Conservation (phyloP, 78 protist species). For the Trichosphaerium sp. region DNA sequence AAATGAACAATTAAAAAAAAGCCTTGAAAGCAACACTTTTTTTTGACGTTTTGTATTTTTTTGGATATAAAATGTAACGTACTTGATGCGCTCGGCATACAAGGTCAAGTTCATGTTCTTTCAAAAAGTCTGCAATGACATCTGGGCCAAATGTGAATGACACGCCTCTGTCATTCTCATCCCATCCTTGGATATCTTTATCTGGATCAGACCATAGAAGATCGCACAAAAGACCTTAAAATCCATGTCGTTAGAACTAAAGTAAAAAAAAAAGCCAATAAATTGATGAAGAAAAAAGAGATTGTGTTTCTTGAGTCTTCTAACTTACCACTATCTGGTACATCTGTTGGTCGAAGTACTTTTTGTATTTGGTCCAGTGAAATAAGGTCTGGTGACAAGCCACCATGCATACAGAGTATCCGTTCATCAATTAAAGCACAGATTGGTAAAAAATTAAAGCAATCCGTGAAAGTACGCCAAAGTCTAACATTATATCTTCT, state of each 20-base stretch:
- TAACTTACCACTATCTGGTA: constrained; percentile 94
- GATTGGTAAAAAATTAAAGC: constrained; percentile 97
- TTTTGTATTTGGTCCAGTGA: constrained; percentile 82
- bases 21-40: not conserved
- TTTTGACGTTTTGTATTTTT: not conserved
- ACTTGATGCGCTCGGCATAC: constrained; percentile 97
- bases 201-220: constrained; percentile 99
- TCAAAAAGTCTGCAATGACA: constrained; percentile 78
- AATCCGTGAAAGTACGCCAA: constrained; percentile 96
- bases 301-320: not conserved
- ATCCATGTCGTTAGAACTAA: not conserved
- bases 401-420: constrained; percentile 99
- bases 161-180: constrained; percentile 98
- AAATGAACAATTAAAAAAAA: no score
- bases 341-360: constrained; percentile 93
- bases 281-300: not conserved
- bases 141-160: constrained; percentile 95
- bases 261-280: constrained; percentile 2
- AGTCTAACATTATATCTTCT: constrained; percentile 91
- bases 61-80: not conserved
- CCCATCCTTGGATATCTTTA: constrained; percentile 87
- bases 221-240: constrained; percentile 89
- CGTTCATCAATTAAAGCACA: constrained; percentile 96
- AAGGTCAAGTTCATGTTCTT: constrained; percentile 89
- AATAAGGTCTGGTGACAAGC: constrained; percentile 94